phyloP scores from a whole-genome alignment of 306 rosid genomes.

The Acmispon strigosus region DNA sequence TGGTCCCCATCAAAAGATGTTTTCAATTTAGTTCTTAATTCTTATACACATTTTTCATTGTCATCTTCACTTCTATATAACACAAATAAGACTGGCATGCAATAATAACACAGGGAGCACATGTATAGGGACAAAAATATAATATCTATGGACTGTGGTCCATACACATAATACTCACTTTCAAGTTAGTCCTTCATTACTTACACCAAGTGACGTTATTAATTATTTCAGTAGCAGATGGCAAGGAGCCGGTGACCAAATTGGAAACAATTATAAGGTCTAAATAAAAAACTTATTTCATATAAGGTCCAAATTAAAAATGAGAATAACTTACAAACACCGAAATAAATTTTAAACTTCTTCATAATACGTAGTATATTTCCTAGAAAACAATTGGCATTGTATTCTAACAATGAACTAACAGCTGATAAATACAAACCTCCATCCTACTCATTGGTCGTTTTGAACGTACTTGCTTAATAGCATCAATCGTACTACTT shows the following conservation, averaged over 20 bases:
- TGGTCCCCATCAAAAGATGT: neutral
- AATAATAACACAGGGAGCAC: neutral
- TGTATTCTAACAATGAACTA: neutral
- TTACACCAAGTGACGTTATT: neutral
- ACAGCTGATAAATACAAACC: constrained; percentile 43
- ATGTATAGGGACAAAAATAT: neutral
- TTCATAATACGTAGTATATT: neutral
- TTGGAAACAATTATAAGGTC: neutral
- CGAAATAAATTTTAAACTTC: neutral
- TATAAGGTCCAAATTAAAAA: neutral
- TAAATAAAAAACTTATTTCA: neutral
- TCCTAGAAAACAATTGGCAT: neutral
- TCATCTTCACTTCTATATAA: neutral
- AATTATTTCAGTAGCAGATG: neutral
- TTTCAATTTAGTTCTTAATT: neutral
- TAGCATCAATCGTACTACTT: constrained; percentile 71
- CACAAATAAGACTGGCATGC: neutral
- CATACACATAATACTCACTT: neutral
- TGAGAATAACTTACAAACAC: neutral
- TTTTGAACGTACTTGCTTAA: constrained; percentile 65
- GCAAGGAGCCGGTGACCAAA: neutral
- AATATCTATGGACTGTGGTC: neutral
- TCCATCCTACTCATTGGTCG: constrained; percentile 98
- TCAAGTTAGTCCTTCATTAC: neutral
- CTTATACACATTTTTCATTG: neutral